phyloP scores from a whole-genome alignment of 768 basidiomycete species.

The Boletus sensibilis region DNA sequence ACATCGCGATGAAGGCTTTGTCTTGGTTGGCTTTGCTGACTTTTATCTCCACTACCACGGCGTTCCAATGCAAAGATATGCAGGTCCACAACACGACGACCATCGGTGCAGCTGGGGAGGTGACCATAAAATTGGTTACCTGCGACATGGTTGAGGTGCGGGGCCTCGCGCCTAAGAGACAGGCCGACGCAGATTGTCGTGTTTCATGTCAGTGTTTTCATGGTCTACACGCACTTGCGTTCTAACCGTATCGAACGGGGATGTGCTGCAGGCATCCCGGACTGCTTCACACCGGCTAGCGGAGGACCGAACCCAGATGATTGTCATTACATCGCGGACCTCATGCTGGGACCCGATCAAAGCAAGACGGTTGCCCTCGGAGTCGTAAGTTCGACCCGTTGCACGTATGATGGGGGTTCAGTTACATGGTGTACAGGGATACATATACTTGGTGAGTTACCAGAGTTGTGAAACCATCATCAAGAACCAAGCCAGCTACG shows the following conservation, averaged over 20 bases:
- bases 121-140: too few relatives aligned
- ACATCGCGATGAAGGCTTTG: background rate
- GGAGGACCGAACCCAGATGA: background rate
- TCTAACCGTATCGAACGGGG: background rate
- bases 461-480: background rate
- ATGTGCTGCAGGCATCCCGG: background rate
- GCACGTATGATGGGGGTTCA: background rate
- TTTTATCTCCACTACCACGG: background rate
- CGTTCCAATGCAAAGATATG: too few relatives aligned
- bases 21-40: background rate
- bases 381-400: background rate
- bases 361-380: background rate
- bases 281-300: background rate
- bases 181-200: too few relatives aligned
- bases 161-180: too few relatives aligned
- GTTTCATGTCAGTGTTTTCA: background rate
- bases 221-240: background rate
- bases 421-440: background rate
- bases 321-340: too few relatives aligned
- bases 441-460: rapidly evolving
- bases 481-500: background rate
- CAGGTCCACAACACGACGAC: too few relatives aligned
- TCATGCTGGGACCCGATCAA: background rate
- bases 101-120: too few relatives aligned
- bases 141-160: too few relatives aligned